Evolutionary conservation across 2,329 filamentous ascomycete genomes (phyloP), one percentile per base, ranked within the genome.

Genomic region (Fusarium sp.): DNA sequence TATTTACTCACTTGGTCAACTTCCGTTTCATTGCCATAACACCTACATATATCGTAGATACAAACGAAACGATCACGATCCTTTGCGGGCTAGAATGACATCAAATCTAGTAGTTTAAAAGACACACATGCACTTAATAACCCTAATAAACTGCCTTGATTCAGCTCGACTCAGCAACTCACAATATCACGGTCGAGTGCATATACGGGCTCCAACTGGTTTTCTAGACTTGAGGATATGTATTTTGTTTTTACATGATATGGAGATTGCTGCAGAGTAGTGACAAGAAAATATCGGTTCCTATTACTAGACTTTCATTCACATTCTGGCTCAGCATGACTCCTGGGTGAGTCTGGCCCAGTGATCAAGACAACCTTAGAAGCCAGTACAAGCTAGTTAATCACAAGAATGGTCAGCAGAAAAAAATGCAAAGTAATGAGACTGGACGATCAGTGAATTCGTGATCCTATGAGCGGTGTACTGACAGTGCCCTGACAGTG

Each of bases 1-100:
- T 16, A 36, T 36, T 36, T 36, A 6, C 35, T 36, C 35, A 11
- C 18, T n/a, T 11, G 38, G n/a, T 20, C 10, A 42, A 47, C 22
- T 10, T 25, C 14, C 7, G 0, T 4, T 47, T 25, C 42, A 40
- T 40, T 25, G 22, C 14, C 22, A 47, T 9, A 18, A 16, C 4
- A 10, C 6, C 10, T n/a, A n/a, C n/a, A 9, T 8, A 25, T 4
- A 16, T 25, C 3, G 4, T 25, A 10, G 20, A 45, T 18, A 10
- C 8, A 27, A 47, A 47, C 22, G 8, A 2, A 18, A 27, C 18
- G 1, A 18, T 27, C 0, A 47, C 3, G 0, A 6, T 6, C 1
- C 14, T 25, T 47, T 47, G 14, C 14, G 18, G 8, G 8, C 16
- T 47, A 6, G 6, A 22, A 16, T 45, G 20, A 8, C 18, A n/a